Evolutionary conservation across 805 yeast species (phyloP).

Genomic region (Ogataea paradorogensis): DNA sequence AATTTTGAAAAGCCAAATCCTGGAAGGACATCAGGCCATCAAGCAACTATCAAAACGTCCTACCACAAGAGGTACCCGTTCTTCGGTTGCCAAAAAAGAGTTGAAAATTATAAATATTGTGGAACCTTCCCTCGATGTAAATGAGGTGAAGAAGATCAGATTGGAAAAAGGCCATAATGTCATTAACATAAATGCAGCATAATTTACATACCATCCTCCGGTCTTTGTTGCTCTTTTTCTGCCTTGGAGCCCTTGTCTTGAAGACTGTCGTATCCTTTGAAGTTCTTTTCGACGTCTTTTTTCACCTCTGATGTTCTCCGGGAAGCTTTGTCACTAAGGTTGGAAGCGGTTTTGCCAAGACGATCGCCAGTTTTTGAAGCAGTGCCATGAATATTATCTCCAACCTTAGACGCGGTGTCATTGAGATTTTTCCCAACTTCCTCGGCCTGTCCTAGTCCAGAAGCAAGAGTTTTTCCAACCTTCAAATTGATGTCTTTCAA

Average conservation of each 20-base stretch:
- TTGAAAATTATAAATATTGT: conserved; percentile 38
- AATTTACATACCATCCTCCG: conserved; percentile 43
- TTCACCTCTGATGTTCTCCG: conserved; percentile 4
- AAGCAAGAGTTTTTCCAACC: conserved; percentile 42
- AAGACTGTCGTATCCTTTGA: conserved; percentile 36
- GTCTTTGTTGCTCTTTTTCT: conserved; percentile 44
- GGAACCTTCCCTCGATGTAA: conserved; percentile 20
- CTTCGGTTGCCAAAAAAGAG: background rate
- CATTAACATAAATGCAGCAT: background rate
- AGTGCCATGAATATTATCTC: conserved; percentile 11
- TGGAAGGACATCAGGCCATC: conserved; percentile 26
- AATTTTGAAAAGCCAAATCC: conserved; percentile 21
- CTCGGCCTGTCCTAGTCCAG: conserved; percentile 39
- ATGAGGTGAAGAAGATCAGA: conserved; percentile 8
- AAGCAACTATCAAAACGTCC: conserved; percentile 10
- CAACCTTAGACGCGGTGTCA: conserved; percentile 11
- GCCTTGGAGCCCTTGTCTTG: conserved; percentile 43
- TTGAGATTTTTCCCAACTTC: conserved; percentile 22
- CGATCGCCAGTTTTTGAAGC: background rate
- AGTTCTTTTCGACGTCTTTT: conserved; percentile 7
- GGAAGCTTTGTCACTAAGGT: conserved; percentile 16
- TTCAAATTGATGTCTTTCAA: conserved; percentile 25
- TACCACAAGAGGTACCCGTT: background rate
- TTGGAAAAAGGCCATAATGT: background rate
- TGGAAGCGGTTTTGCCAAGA: background rate